These are phyloP conservation scores for Blastobotrys arbuscula DNA, from an alignment of 1,139 yeast genomes.

Conservation along the genomic window DNA sequence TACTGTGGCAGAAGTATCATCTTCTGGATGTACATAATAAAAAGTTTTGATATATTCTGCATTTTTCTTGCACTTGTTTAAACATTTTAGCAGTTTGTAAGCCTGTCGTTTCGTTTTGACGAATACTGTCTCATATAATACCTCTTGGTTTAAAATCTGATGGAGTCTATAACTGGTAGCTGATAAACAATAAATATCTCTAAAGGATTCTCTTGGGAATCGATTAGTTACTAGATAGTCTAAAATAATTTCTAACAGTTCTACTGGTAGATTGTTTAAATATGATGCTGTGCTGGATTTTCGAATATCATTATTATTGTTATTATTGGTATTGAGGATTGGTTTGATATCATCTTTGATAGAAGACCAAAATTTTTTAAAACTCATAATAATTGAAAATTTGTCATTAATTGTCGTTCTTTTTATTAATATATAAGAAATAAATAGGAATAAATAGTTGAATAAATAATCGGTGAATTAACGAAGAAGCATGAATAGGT, in stretches of 20 bases:
- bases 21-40: slow-evolving; percentile 13
- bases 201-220: slow-evolving; percentile 3
- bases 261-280: slow-evolving; percentile 15
- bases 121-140: slow-evolving; percentile 18
- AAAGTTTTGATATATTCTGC: slow-evolving; percentile 10
- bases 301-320: background rate
- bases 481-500: no score
- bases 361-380: background rate
- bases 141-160: slow-evolving; percentile 11
- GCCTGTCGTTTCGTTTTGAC: slow-evolving; percentile 19
- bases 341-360: background rate
- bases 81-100: slow-evolving; percentile 16
- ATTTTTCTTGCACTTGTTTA: slow-evolving; percentile 12
- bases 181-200: slow-evolving; percentile 17
- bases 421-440: no score
- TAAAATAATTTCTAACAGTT: slow-evolving; percentile 13
- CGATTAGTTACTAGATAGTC: slow-evolving; percentile 5
- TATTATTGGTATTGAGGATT: background rate
- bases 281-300: background rate
- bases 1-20: slow-evolving; percentile 9
- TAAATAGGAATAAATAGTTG: no score
- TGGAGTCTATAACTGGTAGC: slow-evolving; percentile 14
- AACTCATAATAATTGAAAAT: background rate
- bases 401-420: no score
- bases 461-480: no score